Base-by-base conservation (phyloP, 257 asterid genomes). In the Primulina tabacum region DNA sequence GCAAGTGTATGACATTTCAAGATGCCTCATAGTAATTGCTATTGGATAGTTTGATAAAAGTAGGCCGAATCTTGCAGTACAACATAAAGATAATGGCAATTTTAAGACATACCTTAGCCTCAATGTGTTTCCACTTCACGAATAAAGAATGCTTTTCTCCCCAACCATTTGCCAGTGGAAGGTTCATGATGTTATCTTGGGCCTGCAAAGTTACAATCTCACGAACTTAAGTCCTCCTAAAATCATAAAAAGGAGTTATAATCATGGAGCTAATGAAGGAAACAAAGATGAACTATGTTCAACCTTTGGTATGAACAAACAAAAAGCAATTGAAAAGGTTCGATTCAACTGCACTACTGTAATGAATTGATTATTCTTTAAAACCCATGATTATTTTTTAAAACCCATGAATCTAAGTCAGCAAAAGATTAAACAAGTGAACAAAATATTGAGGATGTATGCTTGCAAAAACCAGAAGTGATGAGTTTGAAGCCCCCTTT, bases 141-240 rank as follows among this genome's bases (percentile, higher is more conserved):
- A 90, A 91, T 43, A 82, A 84, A 77, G 82, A 75, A 73, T 94
- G 97, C 83, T 94, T 94, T 87, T 87, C 96, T 68, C 99, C 99
- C 99, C 99, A 91, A 26, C 99, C 96, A 76, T 89, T 87, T 72
- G 95, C 79, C 65, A 94, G 80, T 30, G 91, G 92, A 71, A 90
- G 92, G 81, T 88, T 87, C 92, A 78, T 89, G 71, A 94, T 84
- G 85, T 94, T 94, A 79, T 91, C 97, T 88, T 94, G 97, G 59
- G 96, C 97, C 97, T 91, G 65, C 72, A 76, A 37, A 74, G 62
- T 38, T 17, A 68, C 73, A 63, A 60, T 47, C 6, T 12, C 55
- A 16, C 55, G 2, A 14, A 47, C 55, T 47, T 47, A 47, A 16
- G 4, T 47, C 55, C 7, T 47, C 55, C 20, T 14, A 47, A 47